A percentile compares a stretch with the other conserved stretches of the same genome.
Evolutionary conservation across 2,329 filamentous ascomycete genomes (phyloP).

Genomic region (Lachnellula willkommii): DNA sequence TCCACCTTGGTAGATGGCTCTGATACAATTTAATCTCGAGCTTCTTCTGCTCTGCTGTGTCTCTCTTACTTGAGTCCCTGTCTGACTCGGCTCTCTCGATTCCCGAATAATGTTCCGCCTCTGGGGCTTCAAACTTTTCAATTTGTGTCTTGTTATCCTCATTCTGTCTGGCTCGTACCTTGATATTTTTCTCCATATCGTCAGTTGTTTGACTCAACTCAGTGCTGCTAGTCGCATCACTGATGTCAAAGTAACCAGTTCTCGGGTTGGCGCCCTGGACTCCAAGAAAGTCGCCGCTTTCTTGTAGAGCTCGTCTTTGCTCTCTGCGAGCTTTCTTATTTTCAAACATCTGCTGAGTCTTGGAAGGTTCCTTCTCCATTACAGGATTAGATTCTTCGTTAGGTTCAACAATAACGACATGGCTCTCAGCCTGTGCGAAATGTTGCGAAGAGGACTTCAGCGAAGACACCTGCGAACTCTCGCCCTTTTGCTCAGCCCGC

Average conservation of each 20-base stretch:
- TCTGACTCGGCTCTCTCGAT: conserved; percentile 33
- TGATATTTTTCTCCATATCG: conserved; percentile 32
- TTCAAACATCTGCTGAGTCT: conserved; percentile 12
- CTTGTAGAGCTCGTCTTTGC: conserved; percentile 43
- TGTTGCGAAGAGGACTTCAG: not conserved
- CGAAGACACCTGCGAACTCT: not conserved
- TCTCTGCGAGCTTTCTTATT: conserved; percentile 25
- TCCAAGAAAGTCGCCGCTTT: conserved; percentile 54
- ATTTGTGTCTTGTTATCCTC: conserved; percentile 7
- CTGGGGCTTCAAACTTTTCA: conserved; percentile 32
- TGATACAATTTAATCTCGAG: conserved; percentile 44
- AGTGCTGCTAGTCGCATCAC: conserved; percentile 37
- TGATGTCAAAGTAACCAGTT: conserved; percentile 48
- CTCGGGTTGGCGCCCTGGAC: conserved; percentile 54
- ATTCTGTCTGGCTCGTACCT: conserved; percentile 11
- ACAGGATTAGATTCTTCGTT: not conserved
- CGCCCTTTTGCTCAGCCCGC: not conserved
- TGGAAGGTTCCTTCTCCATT: conserved; percentile 9
- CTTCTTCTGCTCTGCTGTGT: conserved; percentile 33
- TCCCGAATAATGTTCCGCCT: conserved; percentile 29
- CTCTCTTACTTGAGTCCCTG: conserved; percentile 38
- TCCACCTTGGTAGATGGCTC: conserved; percentile 28
- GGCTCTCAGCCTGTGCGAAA: not conserved
- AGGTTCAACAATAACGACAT: not conserved
- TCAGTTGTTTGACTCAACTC: conserved; percentile 23